Conservation (phyloP, 345 rosid species). For the Melaleuca alternifolia region DNA sequence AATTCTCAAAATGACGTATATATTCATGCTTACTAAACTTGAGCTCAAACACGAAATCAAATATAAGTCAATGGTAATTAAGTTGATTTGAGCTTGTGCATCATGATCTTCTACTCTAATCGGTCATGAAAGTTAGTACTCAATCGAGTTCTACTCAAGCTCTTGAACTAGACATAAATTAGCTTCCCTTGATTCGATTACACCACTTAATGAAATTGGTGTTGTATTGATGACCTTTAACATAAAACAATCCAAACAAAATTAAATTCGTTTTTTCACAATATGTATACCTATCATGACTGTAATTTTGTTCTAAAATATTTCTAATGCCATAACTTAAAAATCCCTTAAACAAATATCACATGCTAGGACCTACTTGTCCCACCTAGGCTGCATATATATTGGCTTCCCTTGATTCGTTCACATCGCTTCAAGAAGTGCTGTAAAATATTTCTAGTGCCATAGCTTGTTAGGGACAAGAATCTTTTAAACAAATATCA, state of each 20-base stretch:
- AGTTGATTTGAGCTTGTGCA: neutral
- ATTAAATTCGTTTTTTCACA: neutral
- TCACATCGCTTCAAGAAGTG: too few relatives aligned
- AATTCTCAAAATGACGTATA: neutral
- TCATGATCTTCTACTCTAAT: neutral
- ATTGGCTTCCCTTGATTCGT: too few relatives aligned
- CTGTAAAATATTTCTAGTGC: neutral
- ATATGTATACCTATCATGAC: neutral
- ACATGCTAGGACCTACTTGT: accelerated
- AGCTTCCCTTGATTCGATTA: too few relatives aligned
- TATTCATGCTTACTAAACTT: neutral
- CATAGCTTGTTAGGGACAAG: neutral
- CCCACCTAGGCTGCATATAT: too few relatives aligned
- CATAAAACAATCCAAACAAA: neutral
- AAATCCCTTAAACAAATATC: neutral
- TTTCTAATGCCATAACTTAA: neutral
- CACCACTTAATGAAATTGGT: neutral
- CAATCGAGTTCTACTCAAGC: accelerated
- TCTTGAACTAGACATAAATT: neutral
- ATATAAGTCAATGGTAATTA: neutral
- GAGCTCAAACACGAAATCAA: accelerated
- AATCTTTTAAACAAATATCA: neutral
- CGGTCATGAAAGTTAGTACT: neutral
- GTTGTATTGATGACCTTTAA: neutral
- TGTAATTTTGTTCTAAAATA: neutral